These are phyloP conservation scores for Fagus sylvatica DNA, from an alignment of 306 rosid genomes.

Conservation along the genomic window DNA sequence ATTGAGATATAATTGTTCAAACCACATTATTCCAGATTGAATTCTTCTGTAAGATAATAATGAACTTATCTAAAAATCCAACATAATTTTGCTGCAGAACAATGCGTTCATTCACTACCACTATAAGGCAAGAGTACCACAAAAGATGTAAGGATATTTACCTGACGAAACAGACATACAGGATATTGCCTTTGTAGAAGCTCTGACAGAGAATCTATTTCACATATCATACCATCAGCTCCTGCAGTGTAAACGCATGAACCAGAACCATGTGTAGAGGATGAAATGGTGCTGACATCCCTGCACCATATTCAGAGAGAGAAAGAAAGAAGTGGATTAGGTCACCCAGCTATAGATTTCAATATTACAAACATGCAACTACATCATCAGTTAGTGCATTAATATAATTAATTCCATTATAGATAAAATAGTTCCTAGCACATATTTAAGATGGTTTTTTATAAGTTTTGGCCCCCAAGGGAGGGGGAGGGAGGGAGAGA, in stretches of 20 bases:
- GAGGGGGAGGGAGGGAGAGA: not conserved
- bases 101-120: conserved; percentile 15
- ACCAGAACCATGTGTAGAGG: conserved; percentile 47
- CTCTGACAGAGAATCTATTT: conserved; percentile 66
- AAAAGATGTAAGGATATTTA: conserved; percentile 27
- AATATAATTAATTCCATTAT: not conserved
- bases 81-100: conserved; percentile 3
- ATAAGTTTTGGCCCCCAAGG: too few relatives aligned
- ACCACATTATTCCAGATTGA: not conserved
- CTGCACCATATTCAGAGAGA: conserved; percentile 46
- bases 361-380: conserved; percentile 6
- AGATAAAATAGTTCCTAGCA: not conserved
- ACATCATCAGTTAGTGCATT: not conserved
- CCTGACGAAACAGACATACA: conserved; percentile 81
- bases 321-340: not conserved
- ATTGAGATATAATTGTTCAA: not conserved
- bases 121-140: conserved; percentile 8
- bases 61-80: conserved; percentile 10
- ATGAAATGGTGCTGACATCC: conserved; percentile 78
- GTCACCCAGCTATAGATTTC: conserved; percentile 3
- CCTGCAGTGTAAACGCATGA: conserved; percentile 64
- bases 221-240: conserved; percentile 80
- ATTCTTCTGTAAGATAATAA: not conserved
- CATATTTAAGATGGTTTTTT: not conserved
- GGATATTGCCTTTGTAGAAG: conserved; percentile 80